Evolutionary conservation across 768 basidiomycete genomes (phyloP), one percentile per base, ranked within the genome.

Genomic region (Sistotremastrum niveocremeum): DNA sequence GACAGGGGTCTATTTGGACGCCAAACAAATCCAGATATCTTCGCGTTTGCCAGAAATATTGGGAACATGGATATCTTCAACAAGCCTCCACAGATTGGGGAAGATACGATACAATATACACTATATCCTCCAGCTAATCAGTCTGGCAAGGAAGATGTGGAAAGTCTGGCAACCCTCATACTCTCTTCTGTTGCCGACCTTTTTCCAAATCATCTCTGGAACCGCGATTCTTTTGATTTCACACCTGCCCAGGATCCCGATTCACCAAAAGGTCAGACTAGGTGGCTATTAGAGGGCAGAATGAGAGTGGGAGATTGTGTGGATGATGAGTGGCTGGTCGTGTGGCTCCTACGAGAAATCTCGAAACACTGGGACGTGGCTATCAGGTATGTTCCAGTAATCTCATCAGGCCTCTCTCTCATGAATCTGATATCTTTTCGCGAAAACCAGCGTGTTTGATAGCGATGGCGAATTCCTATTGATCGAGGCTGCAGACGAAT

Each of bases 311-410:
- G 95, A 3, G 95, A 99, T 63, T 85, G 80, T 44, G 74, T 98
- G n/a, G 93, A 99, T 61, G 95, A 99, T 56, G 95, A 99, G 63
- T 99, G 95, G 95, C 82, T 81, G 59, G 72, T 76, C 9, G 90
- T 97, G 11, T 98, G 88, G 87, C 66, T 98, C 41, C 65, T 98
- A 48, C 73, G 70, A 54, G 74, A 87, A 61, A 69, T 94, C 47
- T 83, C 79, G 50, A 64, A 69, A 37, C 77, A 76, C 50, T 93
- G 84, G 83, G 83, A 90, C 52, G 61, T 91, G 35, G 77, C 74
- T 7, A 76, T 89, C 46, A 81, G 83, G 90, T 91, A 52, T 48
- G 73, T 58, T 7, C 31, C 32, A n/a, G 9, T 46, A 33, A 44
- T 44, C 29, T 47, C 38, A 45, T 37, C 34, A 34, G 41, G 38